These are phyloP conservation scores for Sarcomyxa edulis DNA, from an alignment of 768 basidiomycete species.

Conservation along the genomic window DNA sequence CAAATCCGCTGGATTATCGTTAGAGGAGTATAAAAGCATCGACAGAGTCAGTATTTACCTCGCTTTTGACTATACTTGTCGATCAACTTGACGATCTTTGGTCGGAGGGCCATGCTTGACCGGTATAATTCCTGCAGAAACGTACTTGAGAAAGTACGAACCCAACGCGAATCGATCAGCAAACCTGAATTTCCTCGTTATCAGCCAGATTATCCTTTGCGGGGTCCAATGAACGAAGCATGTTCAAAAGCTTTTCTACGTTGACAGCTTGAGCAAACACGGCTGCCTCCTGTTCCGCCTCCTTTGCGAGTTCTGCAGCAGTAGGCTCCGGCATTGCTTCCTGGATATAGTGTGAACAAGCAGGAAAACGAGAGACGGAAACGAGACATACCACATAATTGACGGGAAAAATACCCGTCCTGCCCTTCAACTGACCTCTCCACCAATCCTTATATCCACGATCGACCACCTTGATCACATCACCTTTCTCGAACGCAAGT, in stretches of 20 bases:
- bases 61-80: conserved; percentile 97
- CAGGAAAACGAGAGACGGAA: conserved; percentile 1
- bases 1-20: conserved; percentile 63
- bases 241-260: conserved; percentile 73
- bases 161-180: conserved; percentile 12
- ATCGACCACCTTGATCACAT: conserved; percentile 92
- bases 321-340: conserved; percentile 86
- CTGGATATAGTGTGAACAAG: too few relatives aligned
- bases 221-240: conserved; percentile 72
- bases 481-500: conserved; percentile 86
- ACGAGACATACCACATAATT: conserved; percentile 79
- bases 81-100: conserved; percentile 94
- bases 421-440: conserved; percentile 85
- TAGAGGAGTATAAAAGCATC: conserved; percentile 19
- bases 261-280: conserved; percentile 85
- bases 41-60: conserved; percentile 24
- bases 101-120: conserved; percentile 81
- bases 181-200: conserved; percentile 82
- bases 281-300: conserved; percentile 82
- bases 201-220: conserved; percentile 82
- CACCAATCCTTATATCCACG: conserved; percentile 96
- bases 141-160: conserved; percentile 1
- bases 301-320: conserved; percentile 65
- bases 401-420: conserved; percentile 94
- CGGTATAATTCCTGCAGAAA: conserved; percentile 76